Base-by-base conservation (phyloP, 371 early-diverging fungal genomes). In the Rhizopus delemar region DNA sequence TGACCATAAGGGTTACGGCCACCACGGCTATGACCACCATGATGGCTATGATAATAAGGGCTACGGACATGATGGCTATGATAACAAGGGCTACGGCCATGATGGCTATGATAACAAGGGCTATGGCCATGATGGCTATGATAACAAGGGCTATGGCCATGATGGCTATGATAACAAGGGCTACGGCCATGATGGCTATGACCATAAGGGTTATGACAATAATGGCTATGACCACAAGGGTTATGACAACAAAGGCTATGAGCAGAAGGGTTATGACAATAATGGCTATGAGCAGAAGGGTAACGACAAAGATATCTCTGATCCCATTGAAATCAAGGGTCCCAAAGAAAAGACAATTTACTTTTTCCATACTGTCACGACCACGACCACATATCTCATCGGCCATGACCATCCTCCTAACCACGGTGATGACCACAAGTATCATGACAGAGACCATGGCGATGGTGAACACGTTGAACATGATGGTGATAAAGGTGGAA, bases 261-360 rank as follows among this genome's bases (percentile, higher is more conserved):
- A 38, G 11, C 3, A 38, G 8, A 38, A 38, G 39, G 39, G 8
- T 38, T 8, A 38, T 6, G 2, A 22, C 22, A 22, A 22, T 22
- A 22, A 22, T 22, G 22, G 2, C 22, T 22, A 22, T 22, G 22
- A 22, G 22, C 22, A 22, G 22, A 22, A 22, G 22, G 22, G 22
- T 22, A 22, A 22, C 22, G 22, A 22, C 22, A 22, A 22, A 1
- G 22, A 22, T 1, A 2, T 22, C 22, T 22, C 22, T 22, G 22
- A 22, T 22, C 22, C 22, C 2, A 22, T 22, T 22, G 7, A 48
- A 48, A 8, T 28, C 5, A 29, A 29, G 12, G 48, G 2, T 8
- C 48, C n/a, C 38, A 38, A 35, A 34, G 16, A 32, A 51, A 33
- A 51, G 51, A 33, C 51, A 9, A 34, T 38, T 35, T 51, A 51